Conservation (phyloP, 345 rosid genomes). For the Populus davidiana region DNA sequence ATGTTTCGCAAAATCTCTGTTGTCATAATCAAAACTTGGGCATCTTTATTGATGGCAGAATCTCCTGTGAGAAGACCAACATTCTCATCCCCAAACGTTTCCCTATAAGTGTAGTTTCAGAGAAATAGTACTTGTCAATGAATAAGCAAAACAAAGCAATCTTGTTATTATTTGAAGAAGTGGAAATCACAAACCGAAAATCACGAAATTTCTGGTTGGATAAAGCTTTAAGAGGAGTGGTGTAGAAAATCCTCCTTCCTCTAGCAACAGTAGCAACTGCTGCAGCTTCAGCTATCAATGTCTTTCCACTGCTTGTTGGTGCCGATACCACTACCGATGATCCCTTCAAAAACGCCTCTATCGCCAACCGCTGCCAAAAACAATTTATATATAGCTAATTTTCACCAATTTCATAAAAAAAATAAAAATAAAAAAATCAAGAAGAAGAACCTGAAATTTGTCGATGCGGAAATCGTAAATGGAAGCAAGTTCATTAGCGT, state of each 20-base stretch:
- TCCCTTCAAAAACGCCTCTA: constrained; percentile 76
- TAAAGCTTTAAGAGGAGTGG: constrained; percentile 95
- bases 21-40: constrained; percentile 84
- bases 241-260: constrained; percentile 77
- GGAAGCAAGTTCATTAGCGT: constrained; percentile 69
- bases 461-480: constrained; percentile 83
- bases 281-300: constrained; percentile 94
- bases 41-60: constrained; percentile 77
- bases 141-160: not conserved
- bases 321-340: constrained; percentile 95
- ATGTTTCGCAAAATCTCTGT: constrained; percentile 94
- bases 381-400: not conserved
- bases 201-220: constrained; percentile 97
- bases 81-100: constrained; percentile 81
- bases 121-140: not conserved
- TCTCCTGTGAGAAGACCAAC: constrained; percentile 97
- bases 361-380: constrained; percentile 58
- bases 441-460: constrained; percentile 70
- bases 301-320: constrained; percentile 95
- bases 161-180: not conserved
- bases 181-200: constrained; percentile 54
- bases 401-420: not conserved
- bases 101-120: constrained; percentile 34
- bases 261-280: constrained; percentile 84
- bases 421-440: not conserved